Conservation (phyloP, 2,329 filamentous ascomycete species). For the Falciphora oryzae region DNA sequence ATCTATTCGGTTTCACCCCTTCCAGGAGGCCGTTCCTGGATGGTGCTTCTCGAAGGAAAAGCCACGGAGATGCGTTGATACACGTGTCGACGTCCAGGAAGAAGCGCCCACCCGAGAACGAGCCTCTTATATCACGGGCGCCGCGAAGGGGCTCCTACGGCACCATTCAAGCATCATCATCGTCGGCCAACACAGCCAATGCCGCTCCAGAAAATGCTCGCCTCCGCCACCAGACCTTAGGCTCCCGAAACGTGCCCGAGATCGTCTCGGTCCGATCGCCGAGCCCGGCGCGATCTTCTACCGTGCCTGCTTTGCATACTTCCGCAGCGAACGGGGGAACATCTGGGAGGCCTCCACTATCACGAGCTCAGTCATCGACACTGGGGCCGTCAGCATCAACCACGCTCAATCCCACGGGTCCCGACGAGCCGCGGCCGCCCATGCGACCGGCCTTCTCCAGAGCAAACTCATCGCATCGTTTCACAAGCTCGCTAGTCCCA, state of each 20-base stretch:
- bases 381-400: not conserved
- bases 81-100: not conserved
- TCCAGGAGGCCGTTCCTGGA: slow-evolving; percentile 22
- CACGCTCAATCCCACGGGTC: not conserved
- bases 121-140: slow-evolving; percentile 1
- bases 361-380: not conserved
- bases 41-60: slow-evolving; percentile 28
- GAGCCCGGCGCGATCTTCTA: not conserved
- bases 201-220: not conserved
- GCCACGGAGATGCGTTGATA: slow-evolving; percentile 25
- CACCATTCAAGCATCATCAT: not conserved
- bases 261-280: not conserved
- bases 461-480: slow-evolving; percentile 51
- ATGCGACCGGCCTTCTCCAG: slow-evolving; percentile 28
- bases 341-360: not conserved
- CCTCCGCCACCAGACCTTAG: not conserved
- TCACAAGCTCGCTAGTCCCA: slow-evolving; percentile 68
- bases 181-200: not conserved
- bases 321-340: not conserved
- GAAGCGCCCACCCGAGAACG: not conserved
- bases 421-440: slow-evolving; percentile 10
- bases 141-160: slow-evolving; percentile 1
- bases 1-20: slow-evolving; percentile 29
- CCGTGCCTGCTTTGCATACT: not conserved
- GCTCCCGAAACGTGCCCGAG: not conserved